Conservation (phyloP, 805 yeast genomes). For the Candida qinlingensis region DNA sequence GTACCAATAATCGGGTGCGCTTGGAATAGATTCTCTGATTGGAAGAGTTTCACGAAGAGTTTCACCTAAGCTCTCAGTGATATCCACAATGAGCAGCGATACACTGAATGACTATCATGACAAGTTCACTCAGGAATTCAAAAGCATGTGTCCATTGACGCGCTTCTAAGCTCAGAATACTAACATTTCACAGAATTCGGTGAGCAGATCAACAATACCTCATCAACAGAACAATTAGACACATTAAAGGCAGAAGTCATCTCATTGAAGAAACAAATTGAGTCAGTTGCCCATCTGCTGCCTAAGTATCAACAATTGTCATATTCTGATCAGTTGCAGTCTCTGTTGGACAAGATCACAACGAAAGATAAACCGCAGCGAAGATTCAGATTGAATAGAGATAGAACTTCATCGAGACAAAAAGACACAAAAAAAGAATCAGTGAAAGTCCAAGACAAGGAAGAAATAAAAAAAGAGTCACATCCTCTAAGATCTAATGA, state of each 20-base stretch:
- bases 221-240: neutral
- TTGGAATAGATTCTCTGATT: too few species aligned
- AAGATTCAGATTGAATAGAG: constrained; percentile 10
- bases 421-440: neutral
- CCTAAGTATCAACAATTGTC: constrained; percentile 20
- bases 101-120: neutral
- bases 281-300: constrained; percentile 14
- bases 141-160: neutral
- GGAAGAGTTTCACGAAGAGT: too few species aligned
- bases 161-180: neutral
- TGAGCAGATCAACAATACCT: neutral
- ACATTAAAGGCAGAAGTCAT: neutral
- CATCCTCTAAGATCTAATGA: neutral
- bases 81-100: neutral
- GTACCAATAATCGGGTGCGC: too few species aligned
- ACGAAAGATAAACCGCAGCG: neutral
- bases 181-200: neutral
- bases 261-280: constrained; percentile 12
- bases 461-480: neutral
- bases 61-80: too few species aligned
- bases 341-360: constrained; percentile 5
- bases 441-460: neutral
- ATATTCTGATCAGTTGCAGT: constrained; percentile 14
- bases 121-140: constrained; percentile 1
- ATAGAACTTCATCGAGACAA: neutral